Conservation (phyloP, 2,329 filamentous ascomycete genomes). For the Scedosporium dehoogii region DNA sequence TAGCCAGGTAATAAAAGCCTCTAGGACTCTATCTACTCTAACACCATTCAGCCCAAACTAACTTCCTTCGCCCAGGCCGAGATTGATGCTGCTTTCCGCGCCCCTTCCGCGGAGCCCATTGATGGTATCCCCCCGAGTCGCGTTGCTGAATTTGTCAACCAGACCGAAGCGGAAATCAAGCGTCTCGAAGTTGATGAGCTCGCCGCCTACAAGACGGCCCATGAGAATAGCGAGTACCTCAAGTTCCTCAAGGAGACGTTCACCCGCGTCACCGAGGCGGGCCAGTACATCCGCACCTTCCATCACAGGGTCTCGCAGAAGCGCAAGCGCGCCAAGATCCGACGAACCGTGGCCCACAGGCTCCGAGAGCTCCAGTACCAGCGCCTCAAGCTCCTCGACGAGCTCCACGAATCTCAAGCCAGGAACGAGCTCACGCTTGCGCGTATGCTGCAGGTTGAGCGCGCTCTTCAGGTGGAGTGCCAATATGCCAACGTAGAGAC, state of each 20-base stretch:
- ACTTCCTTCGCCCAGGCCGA: not conserved
- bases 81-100: not conserved
- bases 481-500: too few species aligned
- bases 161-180: not conserved
- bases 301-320: not conserved
- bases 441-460: not conserved
- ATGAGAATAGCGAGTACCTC: not conserved
- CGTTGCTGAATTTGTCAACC: not conserved
- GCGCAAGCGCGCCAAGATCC: not conserved
- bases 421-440: not conserved
- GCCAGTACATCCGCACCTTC: not conserved
- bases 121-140: not conserved
- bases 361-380: slow-evolving; percentile 1
- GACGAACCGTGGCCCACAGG: not conserved
- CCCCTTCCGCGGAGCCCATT: not conserved
- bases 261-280: not conserved
- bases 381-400: not conserved
- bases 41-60: not conserved
- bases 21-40: not conserved
- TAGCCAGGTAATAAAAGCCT: not conserved
- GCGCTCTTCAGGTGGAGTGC: not conserved
- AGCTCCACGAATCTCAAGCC: not conserved
- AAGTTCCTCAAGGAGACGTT: not conserved
- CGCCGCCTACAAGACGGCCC: not conserved
- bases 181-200: not conserved